A percentile compares a stretch with the other conserved stretches of the same genome.
Conservation (phyloP, 176 grass and related monocot genomes). For the Juncus effusus region DNA sequence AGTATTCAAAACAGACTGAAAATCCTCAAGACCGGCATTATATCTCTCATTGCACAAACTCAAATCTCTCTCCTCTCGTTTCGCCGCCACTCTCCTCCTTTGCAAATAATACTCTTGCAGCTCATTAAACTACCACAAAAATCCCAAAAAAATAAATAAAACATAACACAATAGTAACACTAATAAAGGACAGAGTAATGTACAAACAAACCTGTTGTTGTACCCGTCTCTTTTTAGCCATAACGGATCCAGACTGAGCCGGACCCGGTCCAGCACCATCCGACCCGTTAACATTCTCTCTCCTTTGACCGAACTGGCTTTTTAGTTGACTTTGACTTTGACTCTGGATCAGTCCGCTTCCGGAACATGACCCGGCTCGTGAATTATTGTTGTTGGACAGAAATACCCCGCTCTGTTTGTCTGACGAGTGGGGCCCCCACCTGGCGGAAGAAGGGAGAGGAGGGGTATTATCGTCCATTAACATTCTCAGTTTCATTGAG, state of each 20-base stretch:
- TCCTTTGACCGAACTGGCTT: conserved; percentile 81
- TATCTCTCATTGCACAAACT: conserved; percentile 72
- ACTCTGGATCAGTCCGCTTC: conserved; percentile 52
- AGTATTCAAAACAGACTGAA: conserved; percentile 95
- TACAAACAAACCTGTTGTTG: conserved; percentile 63
- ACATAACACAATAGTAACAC: not conserved
- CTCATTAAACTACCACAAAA: conserved; percentile 69
- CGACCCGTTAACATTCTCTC: conserved; percentile 53
- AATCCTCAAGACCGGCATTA: conserved; percentile 85
- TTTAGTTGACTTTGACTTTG: conserved; percentile 31
- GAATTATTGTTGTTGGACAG: conserved; percentile 40
- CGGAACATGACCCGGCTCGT: conserved; percentile 49
- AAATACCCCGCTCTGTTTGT: conserved; percentile 56
- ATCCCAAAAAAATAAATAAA: not conserved
- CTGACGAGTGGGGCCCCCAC: conserved; percentile 49
- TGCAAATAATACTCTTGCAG: conserved; percentile 98
- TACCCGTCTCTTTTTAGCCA: conserved; percentile 86
- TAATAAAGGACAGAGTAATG: not conserved
- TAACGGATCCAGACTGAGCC: conserved; percentile 67
- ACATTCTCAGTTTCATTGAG: conserved; percentile 88
- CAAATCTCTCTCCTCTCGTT: conserved; percentile 64
- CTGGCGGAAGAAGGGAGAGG: conserved; percentile 52
- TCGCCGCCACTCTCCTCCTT: conserved; percentile 58
- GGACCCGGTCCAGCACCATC: conserved; percentile 46
- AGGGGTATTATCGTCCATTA: conserved; percentile 55